Evolutionary conservation across 2,329 filamentous ascomycete species (phyloP).

Genomic region (Arthrobotrys megalospora): DNA sequence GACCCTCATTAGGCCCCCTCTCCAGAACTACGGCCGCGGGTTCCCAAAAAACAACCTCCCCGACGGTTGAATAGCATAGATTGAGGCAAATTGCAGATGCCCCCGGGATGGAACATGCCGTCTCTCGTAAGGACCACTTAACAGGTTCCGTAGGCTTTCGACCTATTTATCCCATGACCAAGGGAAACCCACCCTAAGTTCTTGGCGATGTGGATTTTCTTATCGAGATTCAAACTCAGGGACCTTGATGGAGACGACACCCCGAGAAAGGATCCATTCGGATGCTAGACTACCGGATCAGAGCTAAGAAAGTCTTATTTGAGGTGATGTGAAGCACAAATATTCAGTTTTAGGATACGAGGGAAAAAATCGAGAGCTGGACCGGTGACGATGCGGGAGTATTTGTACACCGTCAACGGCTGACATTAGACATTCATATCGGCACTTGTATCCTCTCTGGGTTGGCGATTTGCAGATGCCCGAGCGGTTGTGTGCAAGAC

Average conservation of each 20-base stretch:
- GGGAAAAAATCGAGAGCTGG: conserved; percentile 19
- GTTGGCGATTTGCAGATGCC: conserved; percentile 58
- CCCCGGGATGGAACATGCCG: conserved; percentile 46
- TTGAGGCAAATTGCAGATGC: conserved; percentile 43
- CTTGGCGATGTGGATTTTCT: conserved; percentile 57
- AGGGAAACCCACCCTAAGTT: conserved; percentile 51
- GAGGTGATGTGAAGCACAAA: conserved; percentile 18
- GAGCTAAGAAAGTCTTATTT: conserved; percentile 26
- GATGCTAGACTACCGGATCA: conserved; percentile 7
- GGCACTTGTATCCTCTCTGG: conserved; percentile 53
- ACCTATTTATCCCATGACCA: conserved; percentile 60
- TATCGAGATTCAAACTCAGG: conserved; percentile 42
- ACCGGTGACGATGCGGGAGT: conserved; percentile 22
- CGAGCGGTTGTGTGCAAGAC: conserved; percentile 55
- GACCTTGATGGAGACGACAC: conserved; percentile 7
- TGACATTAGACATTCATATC: conserved; percentile 47
- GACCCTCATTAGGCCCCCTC: conserved; percentile 1
- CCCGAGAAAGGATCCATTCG: conserved; percentile 39
- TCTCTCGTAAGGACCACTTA: conserved; percentile 21
- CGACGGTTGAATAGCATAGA: conserved; percentile 27
- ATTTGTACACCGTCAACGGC: conserved; percentile 34
- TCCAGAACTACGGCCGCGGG: conserved; percentile 26
- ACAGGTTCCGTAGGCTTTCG: conserved; percentile 22
- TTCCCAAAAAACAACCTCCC: conserved; percentile 28
- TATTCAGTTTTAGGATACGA: conserved; percentile 11